Evolutionary conservation across 2,329 filamentous ascomycete species (phyloP).

Genomic region (Pseudogymnoascus sp.): DNA sequence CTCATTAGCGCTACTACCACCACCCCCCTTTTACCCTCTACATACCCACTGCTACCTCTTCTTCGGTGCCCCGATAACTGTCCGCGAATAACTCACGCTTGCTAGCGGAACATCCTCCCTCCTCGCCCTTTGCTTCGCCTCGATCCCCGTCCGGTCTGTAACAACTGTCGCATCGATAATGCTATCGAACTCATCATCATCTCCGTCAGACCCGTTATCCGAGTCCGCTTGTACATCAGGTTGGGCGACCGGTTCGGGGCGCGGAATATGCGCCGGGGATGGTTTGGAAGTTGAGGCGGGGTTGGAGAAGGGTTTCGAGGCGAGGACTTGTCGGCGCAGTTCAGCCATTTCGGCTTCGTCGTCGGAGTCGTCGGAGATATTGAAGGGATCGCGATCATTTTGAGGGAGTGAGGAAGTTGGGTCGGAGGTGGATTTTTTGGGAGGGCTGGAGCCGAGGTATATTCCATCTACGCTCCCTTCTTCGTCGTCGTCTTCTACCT

Average conservation of each 20-base stretch:
- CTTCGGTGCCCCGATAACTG: constrained; percentile 29
- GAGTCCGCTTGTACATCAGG: constrained; percentile 65
- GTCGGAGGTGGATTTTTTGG: constrained; percentile 17
- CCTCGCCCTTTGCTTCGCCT: constrained; percentile 48
- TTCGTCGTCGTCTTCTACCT: constrained; percentile 37
- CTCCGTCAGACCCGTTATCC: constrained; percentile 43
- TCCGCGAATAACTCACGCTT: constrained; percentile 28
- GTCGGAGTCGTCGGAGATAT: constrained; percentile 69
- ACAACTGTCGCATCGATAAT: constrained; percentile 88
- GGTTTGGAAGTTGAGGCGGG: constrained; percentile 44
- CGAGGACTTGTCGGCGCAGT: constrained; percentile 79
- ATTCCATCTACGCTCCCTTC: constrained; percentile 48
- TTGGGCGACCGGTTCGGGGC: constrained; percentile 45
- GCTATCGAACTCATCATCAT: constrained; percentile 76
- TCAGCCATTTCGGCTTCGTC: constrained; percentile 87
- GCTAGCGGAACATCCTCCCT: constrained; percentile 28
- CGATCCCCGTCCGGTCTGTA: constrained; percentile 74
- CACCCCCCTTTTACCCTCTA: not conserved
- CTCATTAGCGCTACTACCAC: too few relatives aligned
- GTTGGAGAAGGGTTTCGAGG: constrained; percentile 79
- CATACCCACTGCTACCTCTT: constrained; percentile 5
- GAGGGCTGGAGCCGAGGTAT: constrained; percentile 47
- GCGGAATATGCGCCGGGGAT: constrained; percentile 42
- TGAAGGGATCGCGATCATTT: constrained; percentile 54
- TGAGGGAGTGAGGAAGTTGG: not conserved